Evolutionary conservation across 1,284 basidiomycete species (phyloP), one percentile per base, ranked within the genome.

Genomic region (Pseudozyma thailandica): DNA sequence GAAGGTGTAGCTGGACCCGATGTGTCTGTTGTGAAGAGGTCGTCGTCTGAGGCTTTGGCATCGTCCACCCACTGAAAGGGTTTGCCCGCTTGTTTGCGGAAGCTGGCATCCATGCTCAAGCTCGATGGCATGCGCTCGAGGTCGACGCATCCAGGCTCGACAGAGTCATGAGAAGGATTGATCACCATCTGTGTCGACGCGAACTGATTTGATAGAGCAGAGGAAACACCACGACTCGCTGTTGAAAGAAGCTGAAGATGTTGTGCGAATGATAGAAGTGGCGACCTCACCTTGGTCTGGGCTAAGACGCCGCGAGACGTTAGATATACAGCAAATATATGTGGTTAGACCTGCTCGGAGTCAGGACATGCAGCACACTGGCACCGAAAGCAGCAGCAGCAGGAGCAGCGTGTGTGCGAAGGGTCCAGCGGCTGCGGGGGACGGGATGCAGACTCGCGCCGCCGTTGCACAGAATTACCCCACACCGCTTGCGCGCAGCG

Each of bases 61-160:
- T 71, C 61, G 25, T 71, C 68, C 6, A 53, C 61, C 68, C 68
- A 71, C 20, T 39, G 52, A 9, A 71, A 21, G 6, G 63, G 63
- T 27, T 66, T 43, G 3, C 56, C 55, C 13, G 63, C 30, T n/a
- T 55, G 56, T 8, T 52, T 46, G 51, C 41, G 27, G 30, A 66
- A 66, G 1, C 56, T 37, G 33, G 25, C 28, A 33, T 60, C 63
- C 50, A 59, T 61, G 48, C 55, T 69, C 26, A 69, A 35, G 33
- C 55, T 50, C 1, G 59, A 59, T 4, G 59, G 58, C 58, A 69
- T 38, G 42, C 50, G 47, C 28, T 50, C 51, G 21, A 69, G 58
- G 47, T 62, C 65, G 33, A 27, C 25, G 26, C 49, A 59, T 25
- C 26, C 50, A 4, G 48, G 39, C 21, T 59, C 56, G 16, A 43